Evolutionary conservation across 495 filamentous ascomycete species (phyloP), one percentile per base, ranked within the genome.

Genomic region (Trichoderma orchidacearum): DNA sequence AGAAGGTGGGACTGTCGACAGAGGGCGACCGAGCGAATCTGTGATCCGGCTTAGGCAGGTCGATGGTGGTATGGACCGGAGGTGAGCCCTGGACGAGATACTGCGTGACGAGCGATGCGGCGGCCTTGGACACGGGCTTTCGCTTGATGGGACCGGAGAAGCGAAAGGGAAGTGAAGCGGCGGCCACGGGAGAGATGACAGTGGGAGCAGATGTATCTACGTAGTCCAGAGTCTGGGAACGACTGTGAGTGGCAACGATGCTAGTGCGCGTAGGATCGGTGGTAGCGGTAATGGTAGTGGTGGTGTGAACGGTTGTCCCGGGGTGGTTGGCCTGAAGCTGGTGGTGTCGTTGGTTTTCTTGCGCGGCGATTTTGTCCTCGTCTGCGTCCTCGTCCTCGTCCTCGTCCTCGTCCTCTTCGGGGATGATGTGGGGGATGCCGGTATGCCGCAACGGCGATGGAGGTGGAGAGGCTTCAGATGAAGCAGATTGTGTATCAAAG

Each of bases 1-100:
- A 78, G 53, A 81, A 69, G 6, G 76, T 80, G 55, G 77, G 78
- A 57, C 78, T 80, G 60, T 81, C 78, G 48, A 78, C 61, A 9
- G 77, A 75, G 63, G 63, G 75, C 25, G 75, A 73, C 36, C 77
- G 67, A n/a, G 69, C 68, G 54, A 75, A 76, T 28, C 72, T 61
- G 35, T 72, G 71, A 45, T 78, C 75, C 7, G 78, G 76, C 28
- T 64, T 62, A 29, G 70, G 66, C 9, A 73, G 61, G 50, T 66
- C 65, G 29, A 63, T 64, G 17, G 64, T 59, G 23, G 63, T 53
- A 25, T 70, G 68, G 17, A 75, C 64, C 31, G 62, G 66, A 12
- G 74, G 70, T n/a, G 75, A 77, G 67, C 70, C 35, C 28, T 56
- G 41, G 18, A 17, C 36, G n/a, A 48, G 41, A 27, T 48, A 48